Percentiles rank a stretch among this genome's conserved stretches.
Conservation (phyloP, 1,139 yeast genomes). For the Taiozyma sp. region DNA sequence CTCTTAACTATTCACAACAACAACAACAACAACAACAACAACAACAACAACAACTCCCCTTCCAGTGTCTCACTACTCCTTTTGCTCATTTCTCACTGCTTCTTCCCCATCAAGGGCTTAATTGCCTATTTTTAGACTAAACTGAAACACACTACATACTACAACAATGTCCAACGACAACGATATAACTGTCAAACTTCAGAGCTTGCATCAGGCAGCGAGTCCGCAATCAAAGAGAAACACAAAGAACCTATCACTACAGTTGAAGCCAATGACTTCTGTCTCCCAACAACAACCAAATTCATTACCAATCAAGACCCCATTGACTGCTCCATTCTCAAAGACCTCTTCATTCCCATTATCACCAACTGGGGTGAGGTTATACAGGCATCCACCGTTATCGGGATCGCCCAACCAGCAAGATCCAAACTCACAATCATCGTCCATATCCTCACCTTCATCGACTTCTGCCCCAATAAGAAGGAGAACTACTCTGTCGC, state of each 20-base stretch:
- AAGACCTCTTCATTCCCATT: background rate
- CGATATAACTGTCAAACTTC: background rate
- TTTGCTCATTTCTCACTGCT: no score
- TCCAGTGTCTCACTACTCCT: no score
- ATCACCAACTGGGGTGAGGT: constrained; percentile 8
- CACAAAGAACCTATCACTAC: background rate
- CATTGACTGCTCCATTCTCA: background rate
- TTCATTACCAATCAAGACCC: background rate
- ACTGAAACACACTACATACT: no score
- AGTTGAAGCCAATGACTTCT: background rate
- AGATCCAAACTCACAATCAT: background rate
- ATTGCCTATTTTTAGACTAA: no score
- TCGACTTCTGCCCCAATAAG: constrained; percentile 1
- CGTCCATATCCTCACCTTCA: no score
- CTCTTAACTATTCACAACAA: no score
- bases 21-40: no score
- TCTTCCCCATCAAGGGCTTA: background rate
- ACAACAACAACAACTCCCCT: no score
- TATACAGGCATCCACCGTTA: constrained; percentile 23
- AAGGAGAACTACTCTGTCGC: constrained; percentile 23
- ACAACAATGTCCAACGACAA: background rate
- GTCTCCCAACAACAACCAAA: background rate
- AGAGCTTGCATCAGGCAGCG: background rate
- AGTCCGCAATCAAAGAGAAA: constrained; percentile 1
- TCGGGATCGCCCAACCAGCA: background rate